These are phyloP conservation scores for Rhododendron ovatum DNA, from an alignment of 148 eudicot genomes.

Conservation along the genomic window DNA sequence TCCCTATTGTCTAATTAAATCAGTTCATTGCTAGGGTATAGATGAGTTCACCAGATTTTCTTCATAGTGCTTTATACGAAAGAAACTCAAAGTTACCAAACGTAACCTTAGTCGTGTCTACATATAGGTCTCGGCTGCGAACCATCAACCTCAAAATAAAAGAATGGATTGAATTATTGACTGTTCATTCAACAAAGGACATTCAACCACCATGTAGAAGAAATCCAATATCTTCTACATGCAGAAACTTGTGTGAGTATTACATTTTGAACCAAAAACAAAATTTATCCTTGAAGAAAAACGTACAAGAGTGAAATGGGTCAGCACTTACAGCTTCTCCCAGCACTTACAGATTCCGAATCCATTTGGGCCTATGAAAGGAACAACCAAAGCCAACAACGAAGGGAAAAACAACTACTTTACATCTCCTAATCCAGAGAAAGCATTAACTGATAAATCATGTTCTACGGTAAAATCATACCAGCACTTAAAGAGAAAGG, in stretches of 20 bases:
- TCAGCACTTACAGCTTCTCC: conserved; percentile 68
- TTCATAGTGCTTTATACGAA: not conserved
- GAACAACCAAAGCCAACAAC: too few relatives aligned
- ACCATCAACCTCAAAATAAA: not conserved
- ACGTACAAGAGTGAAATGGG: conserved; percentile 5
- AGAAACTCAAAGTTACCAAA: not conserved
- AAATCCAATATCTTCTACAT: not conserved
- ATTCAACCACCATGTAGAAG: not conserved
- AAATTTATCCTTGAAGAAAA: not conserved
- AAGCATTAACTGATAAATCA: too few relatives aligned
- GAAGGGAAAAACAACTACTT: too few relatives aligned
- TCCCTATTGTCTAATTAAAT: not conserved
- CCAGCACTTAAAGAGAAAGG: too few relatives aligned
- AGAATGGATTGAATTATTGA: not conserved
- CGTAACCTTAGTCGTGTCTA: not conserved
- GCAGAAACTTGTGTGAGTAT: not conserved
- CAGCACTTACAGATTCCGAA: too few relatives aligned
- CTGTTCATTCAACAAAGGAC: not conserved
- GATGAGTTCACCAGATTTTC: not conserved
- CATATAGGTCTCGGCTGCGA: not conserved
- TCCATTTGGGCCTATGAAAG: too few relatives aligned
- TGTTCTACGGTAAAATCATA: too few relatives aligned
- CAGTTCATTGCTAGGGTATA: not conserved
- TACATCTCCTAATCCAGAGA: too few relatives aligned
- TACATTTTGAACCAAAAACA: not conserved